Evolutionary conservation across 441 rosid genomes (phyloP).

Genomic region (Populus hybrid): DNA sequence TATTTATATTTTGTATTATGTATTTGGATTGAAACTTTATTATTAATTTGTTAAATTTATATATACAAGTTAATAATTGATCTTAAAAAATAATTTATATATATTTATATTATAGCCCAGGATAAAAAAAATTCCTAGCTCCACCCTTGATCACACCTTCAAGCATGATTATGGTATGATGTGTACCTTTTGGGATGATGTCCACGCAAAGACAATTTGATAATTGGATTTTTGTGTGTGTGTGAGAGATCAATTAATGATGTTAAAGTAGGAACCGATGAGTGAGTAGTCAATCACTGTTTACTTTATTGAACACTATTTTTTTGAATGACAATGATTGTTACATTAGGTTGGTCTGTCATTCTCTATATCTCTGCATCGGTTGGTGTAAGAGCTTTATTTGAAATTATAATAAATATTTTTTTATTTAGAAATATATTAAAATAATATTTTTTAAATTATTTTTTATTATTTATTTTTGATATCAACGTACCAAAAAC

Average conservation of each 20-base stretch:
- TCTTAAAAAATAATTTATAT: too few relatives aligned
- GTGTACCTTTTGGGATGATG: background rate
- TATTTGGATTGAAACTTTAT: too few relatives aligned
- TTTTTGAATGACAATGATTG: background rate
- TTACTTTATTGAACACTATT: constrained; percentile 16
- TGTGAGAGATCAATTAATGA: constrained; percentile 17
- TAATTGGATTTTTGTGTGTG: constrained; percentile 12
- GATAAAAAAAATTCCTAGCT: too few relatives aligned
- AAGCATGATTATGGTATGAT: background rate
- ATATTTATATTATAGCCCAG: too few relatives aligned
- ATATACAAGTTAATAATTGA: too few relatives aligned
- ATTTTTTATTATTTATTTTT: too few relatives aligned
- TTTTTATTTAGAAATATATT: too few relatives aligned
- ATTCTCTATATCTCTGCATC: background rate
- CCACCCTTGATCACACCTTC: background rate
- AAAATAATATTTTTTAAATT: too few relatives aligned
- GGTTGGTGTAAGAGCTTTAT: background rate
- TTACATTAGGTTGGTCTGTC: background rate
- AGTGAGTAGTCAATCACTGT: constrained; percentile 21
- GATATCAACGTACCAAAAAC: too few relatives aligned
- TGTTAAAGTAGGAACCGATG: constrained; percentile 23
- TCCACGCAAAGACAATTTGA: constrained; percentile 25
- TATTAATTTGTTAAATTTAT: too few relatives aligned
- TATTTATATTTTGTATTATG: too few relatives aligned
- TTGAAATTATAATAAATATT: too few relatives aligned